phyloP scores from a whole-genome alignment of 2,329 filamentous ascomycete species.

The Epicoccum sorghinum region DNA sequence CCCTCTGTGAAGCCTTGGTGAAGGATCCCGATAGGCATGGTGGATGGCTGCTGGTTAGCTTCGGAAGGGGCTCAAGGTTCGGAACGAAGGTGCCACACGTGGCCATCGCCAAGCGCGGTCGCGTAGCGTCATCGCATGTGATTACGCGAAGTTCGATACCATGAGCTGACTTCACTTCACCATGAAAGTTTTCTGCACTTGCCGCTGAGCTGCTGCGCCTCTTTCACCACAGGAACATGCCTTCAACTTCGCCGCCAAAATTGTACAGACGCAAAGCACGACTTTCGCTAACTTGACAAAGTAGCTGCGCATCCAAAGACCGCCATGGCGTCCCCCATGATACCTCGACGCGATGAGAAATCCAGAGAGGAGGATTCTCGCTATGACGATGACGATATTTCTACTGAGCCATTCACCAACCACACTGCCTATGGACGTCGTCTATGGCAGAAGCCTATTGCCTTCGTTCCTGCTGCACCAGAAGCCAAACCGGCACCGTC shows the following conservation, averaged over 20 bases:
- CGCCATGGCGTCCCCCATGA: slow-evolving; percentile 3
- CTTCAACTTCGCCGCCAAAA: not conserved
- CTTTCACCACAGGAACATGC: not conserved
- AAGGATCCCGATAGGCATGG: slow-evolving; percentile 68
- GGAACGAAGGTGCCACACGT: slow-evolving; percentile 25
- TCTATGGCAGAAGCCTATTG: slow-evolving; percentile 65
- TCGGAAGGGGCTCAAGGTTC: slow-evolving; percentile 30
- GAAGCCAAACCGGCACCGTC: slow-evolving; percentile 21
- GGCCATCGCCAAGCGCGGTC: slow-evolving; percentile 25
- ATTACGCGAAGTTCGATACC: not conserved
- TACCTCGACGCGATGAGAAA: slow-evolving; percentile 7
- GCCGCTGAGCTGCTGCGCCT: not conserved
- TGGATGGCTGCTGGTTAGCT: slow-evolving; percentile 22
- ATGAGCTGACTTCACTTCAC: not conserved
- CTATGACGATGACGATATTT: slow-evolving; percentile 58
- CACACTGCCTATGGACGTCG: slow-evolving; percentile 65
- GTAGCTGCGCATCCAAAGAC: not conserved
- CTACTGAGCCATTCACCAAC: slow-evolving; percentile 63
- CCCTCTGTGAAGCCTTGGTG: slow-evolving; percentile 61
- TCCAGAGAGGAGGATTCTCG: slow-evolving; percentile 23
- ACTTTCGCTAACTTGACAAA: not conserved
- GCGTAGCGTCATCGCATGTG: slow-evolving; percentile 14
- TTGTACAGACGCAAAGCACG: not conserved
- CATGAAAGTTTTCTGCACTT: not conserved
- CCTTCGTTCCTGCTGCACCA: slow-evolving; percentile 62